Evolutionary conservation across 805 yeast species (phyloP), one percentile per base, ranked within the genome.

Genomic region (Brettanomyces anomalus): DNA sequence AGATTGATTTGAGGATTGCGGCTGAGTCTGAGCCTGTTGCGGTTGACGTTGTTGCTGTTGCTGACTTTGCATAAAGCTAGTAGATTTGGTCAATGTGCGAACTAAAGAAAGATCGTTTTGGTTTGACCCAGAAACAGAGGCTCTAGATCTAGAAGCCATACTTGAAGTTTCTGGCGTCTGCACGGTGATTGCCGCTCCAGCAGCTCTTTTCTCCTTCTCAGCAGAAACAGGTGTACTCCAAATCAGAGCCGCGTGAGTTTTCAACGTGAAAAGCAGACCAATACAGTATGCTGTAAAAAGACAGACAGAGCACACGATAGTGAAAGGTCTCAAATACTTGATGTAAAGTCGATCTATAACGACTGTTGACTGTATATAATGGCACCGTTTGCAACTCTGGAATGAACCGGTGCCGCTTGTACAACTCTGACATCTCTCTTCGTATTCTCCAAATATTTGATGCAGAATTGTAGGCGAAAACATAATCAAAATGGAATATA

Each of bases 231-330:
- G 80, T 1, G 80, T 75, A 37, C 86, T 85, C 98, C 98, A 93
- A 49, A 93, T 93, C 65, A 88, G 69, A 1, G 96, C 90, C 0
- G 98, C 98, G 62, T 93, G 98, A 0, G 97, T 93, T 54, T 95
- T 76, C 55, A 93, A 72, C 0, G 98, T 93, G 61, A 93, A 93
- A 76, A 87, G 81, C 36, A 93, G 67, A 1, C 98, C 97, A 61
- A 89, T 80, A 18, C 78, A 73, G 58, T 93, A 93, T 0, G 96
- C 93, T 13, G 85, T 62, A 54, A 89, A 86, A 43, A 93, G 72
- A 4, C 85, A 76, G 15, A 82, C 52, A 0, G 95, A 95, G 60
- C 96, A 89, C 30, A 85, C 67, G 8, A 82, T 58, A 3, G 95
- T 76, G 61, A 85, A 85, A 3, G 98, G 98, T 52, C 78, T 77